Base-by-base conservation (phyloP, 2,329 filamentous ascomycete genomes). In the Aureobasidium namibiae region DNA sequence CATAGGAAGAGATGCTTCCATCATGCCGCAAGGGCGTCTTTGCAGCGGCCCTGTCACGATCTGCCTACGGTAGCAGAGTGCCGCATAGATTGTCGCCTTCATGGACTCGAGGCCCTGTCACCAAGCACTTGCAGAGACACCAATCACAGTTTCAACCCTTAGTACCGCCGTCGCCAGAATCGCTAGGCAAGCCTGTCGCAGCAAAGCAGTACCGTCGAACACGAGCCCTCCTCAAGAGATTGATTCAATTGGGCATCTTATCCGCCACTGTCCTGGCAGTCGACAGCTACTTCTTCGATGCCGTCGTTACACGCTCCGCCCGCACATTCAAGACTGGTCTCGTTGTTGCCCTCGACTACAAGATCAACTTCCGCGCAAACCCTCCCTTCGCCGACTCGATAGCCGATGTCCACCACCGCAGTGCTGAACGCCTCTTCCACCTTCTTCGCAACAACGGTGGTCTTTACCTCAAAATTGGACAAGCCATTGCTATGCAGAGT, bases 401-500 rank as follows among this genome's bases (percentile, higher is more conserved):
- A 41, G 80, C 83, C 42, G 89, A 90, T 61, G 76, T 97, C 53
- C 94, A 99, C 74, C 77, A 81, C 38, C 86, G 94, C 62, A 95
- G 88, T 69, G 94, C 94, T 0, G 84, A 91, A 75, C 81, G 89
- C 26, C 76, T 97, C 38, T 95, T 90, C 62, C 80, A 92, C 31
- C 76, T 99, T 63, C 79, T 97, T 65, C 82, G 89, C 26, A 78
- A 83, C 59, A 99, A 99, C 79, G 92, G 94, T 61, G 94, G 94
- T 0, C 75, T 99, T 18, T 99, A 97, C 70, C 80, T 97, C 69
- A 99, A 99, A 80, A 96, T 99, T 61, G 94, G 94, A 0, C 94
- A 99, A 78, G 94, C 94, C 4, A 92, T 99, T 65, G 94, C 92
- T 14, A 97, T 97, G 94, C 94, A 99, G 78, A 92, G 89, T 65